These are phyloP conservation scores for Claviceps sp. DNA, from an alignment of 2,329 filamentous ascomycete species.

Conservation along the genomic window DNA sequence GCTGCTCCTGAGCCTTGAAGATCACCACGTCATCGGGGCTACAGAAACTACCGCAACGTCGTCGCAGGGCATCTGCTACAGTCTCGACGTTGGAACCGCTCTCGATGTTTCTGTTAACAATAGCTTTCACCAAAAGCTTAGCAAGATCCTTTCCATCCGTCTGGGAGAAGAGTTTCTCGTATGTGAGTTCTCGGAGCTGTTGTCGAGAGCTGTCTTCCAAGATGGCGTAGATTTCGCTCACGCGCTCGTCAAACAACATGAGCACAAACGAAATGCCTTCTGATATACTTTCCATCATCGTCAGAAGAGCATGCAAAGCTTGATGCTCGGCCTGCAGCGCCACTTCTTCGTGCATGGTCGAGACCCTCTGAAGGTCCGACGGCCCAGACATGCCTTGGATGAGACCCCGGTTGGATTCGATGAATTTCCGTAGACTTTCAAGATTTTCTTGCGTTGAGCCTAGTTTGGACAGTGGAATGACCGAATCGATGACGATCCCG, in stretches of 20 bases:
- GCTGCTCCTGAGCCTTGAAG: slow-evolving; percentile 93
- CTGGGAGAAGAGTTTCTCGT: slow-evolving; percentile 75
- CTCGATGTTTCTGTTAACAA: slow-evolving; percentile 94
- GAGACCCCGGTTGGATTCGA: slow-evolving; percentile 75
- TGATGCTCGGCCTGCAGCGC: slow-evolving; percentile 90
- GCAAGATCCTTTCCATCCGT: slow-evolving; percentile 73
- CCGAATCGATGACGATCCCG: slow-evolving; percentile 50
- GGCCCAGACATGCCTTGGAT: slow-evolving; percentile 92
- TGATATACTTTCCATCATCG: slow-evolving; percentile 78
- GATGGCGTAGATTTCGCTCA: slow-evolving; percentile 72
- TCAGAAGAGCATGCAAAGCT: slow-evolving; percentile 73
- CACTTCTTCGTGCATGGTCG: slow-evolving; percentile 79
- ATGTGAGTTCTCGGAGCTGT: slow-evolving; percentile 65
- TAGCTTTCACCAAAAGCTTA: slow-evolving; percentile 89
- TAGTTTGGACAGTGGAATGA: slow-evolving; percentile 55
- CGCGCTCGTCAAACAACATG: slow-evolving; percentile 85
- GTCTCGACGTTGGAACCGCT: slow-evolving; percentile 96
- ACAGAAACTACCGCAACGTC: slow-evolving; percentile 93
- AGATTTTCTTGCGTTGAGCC: slow-evolving; percentile 68
- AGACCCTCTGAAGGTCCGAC: slow-evolving; percentile 64
- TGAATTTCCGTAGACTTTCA: slow-evolving; percentile 65
- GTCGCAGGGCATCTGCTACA: slow-evolving; percentile 82
- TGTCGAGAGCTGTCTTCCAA: slow-evolving; percentile 58
- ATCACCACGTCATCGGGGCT: slow-evolving; percentile 94
- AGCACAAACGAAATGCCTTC: slow-evolving; percentile 94